These are phyloP conservation scores for Plasmodium sp. DNA, from an alignment of 169 alveolate genomes.

Conservation along the genomic window DNA sequence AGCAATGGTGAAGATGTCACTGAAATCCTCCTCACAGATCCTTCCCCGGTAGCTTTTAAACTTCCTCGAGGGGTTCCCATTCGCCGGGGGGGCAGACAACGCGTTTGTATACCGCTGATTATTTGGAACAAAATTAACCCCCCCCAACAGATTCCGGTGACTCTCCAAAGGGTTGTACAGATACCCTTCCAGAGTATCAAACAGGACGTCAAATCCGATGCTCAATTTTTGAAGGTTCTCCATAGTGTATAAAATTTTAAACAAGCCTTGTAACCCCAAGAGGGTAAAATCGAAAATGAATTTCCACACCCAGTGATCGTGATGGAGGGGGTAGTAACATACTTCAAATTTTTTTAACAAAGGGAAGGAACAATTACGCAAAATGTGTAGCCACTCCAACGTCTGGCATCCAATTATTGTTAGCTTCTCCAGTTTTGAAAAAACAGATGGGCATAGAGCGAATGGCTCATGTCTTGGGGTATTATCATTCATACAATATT, in stretches of 20 bases:
- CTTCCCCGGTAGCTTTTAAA: constrained; percentile 62
- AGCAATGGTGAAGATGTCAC: constrained; percentile 74
- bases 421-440: constrained; percentile 51
- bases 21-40: constrained; percentile 69
- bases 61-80: constrained; percentile 62
- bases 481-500: constrained; percentile 65
- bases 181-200: constrained; percentile 57
- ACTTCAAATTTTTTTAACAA: constrained; percentile 66
- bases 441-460: constrained; percentile 58
- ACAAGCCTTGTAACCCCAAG: constrained; percentile 68
- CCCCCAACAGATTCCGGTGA: constrained; percentile 56
- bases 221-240: constrained; percentile 48
- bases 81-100: constrained; percentile 57
- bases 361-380: constrained; percentile 72
- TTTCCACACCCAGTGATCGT: constrained; percentile 76
- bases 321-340: constrained; percentile 68
- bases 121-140: constrained; percentile 15
- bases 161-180: constrained; percentile 66
- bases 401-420: constrained; percentile 74
- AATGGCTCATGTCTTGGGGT: constrained; percentile 74
- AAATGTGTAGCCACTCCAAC: constrained; percentile 71
- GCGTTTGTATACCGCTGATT: constrained; percentile 21
- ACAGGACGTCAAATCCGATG: constrained; percentile 65
- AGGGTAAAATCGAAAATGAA: constrained; percentile 64
- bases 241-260: constrained; percentile 69